Percentiles rank a stretch among this genome's conserved stretches.
These are phyloP conservation scores for Pleurotus djamor DNA, from an alignment of 768 basidiomycete species.

Conservation along the genomic window DNA sequence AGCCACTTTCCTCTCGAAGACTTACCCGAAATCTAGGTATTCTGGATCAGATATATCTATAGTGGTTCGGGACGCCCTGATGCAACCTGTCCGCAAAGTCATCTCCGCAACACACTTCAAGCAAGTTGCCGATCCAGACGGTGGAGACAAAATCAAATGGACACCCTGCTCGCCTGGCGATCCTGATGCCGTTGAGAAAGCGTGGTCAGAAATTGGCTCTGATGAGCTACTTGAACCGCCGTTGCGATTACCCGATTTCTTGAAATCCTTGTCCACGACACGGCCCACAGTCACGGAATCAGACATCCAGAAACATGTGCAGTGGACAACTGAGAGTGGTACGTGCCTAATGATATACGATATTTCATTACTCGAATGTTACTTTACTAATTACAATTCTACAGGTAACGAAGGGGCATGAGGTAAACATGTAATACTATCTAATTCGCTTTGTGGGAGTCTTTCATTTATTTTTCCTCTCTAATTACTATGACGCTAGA, in stretches of 20 bases:
- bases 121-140: conserved; percentile 30
- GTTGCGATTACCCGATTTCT: conserved; percentile 74
- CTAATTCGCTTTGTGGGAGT: no score
- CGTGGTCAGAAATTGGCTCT: conserved; percentile 85
- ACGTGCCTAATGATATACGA: no score
- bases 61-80: conserved; percentile 92
- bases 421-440: no score
- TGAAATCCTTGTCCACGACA: conserved; percentile 74
- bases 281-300: conserved; percentile 86
- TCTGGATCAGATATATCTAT: conserved; percentile 96
- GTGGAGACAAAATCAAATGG: conserved; percentile 50
- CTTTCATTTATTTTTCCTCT: no score
- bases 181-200: conserved; percentile 77
- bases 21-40: conserved; percentile 31
- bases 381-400: no score
- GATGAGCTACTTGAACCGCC: conserved; percentile 92
- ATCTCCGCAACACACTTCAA: conserved; percentile 96
- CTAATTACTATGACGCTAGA: no score
- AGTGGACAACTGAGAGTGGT: conserved; percentile 88
- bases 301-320: conserved; percentile 82
- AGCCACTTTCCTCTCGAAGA: neutral
- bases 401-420: no score
- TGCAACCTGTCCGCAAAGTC: conserved; percentile 98
- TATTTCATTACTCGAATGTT: no score
- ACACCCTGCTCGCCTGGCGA: conserved; percentile 98